Evolutionary conservation across 768 basidiomycete species (phyloP), one percentile per base, ranked within the genome.

Genomic region (Dendrothele bispora): DNA sequence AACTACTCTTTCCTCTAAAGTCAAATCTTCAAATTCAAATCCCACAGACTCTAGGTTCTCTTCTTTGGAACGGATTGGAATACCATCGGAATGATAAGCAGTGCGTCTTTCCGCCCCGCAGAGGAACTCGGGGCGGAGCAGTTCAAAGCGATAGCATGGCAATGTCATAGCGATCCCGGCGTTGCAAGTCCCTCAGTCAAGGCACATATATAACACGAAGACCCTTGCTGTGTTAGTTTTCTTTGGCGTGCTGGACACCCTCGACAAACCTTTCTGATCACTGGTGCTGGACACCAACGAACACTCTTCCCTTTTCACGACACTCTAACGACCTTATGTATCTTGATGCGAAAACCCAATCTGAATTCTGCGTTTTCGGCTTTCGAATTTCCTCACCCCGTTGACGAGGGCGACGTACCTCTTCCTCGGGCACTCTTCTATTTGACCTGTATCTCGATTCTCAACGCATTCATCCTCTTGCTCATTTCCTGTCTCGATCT

Each of bases 401-500:
- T 51, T 25, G 20, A 51, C 36, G 35, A 46, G 34, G 34, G 30
- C 6, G 25, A 29, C 29, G 50, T 52, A 46, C 58, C 49, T 38
- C 58, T 67, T 21, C 62, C 62, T 3, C 55, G 55, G 28, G 55
- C 61, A 41, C 49, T 67, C 28, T 59, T 67, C 46, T 51, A 64
- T 35, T 55, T 65, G 38, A 62, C 61, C 22, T 58, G 53, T 32
- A 48, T 58, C 17, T 67, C 66, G 1, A 41, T 65, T 24, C 38
- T 55, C 11, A 56, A 55, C 8, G 53, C 67, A 34, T 55, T 47
- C 30, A 44, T 57, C n/a, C 48, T 62, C 7, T 52, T 70, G 25
- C 52, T 66, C 49, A 39, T 66, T 24, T 69, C 66, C 1, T 54
- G 66, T 55, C 62, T 68, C 29, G 68, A 70, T 50, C 48, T 66